Conservation (phyloP, 1,139 yeast genomes). For the Sugiyamaella castrensis region DNA sequence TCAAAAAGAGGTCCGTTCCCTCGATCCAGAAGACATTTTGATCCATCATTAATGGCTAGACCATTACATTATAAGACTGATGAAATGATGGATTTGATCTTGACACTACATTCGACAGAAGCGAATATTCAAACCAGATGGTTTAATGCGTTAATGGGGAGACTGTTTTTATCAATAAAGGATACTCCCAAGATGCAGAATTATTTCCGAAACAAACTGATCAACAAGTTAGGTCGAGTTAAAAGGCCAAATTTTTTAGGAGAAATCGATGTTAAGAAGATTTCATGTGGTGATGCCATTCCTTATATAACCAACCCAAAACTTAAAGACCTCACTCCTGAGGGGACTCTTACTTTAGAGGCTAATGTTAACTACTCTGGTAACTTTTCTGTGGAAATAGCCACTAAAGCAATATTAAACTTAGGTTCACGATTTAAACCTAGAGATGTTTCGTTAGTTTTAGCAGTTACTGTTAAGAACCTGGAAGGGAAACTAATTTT, state of each 20-base stretch:
- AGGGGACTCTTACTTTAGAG: conserved; percentile 69
- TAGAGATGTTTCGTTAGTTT: conserved; percentile 70
- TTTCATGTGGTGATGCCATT: conserved; percentile 75
- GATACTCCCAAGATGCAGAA: conserved; percentile 63
- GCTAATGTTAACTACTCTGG: conserved; percentile 70
- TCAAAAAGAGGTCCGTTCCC: conserved; percentile 45
- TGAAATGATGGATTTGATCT: conserved; percentile 71
- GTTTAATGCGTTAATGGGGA: conserved; percentile 83
- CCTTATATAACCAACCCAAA: conserved; percentile 78
- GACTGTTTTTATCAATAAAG: conserved; percentile 73
- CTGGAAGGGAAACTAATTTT: conserved; percentile 72
- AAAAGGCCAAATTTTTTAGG: conserved; percentile 86
- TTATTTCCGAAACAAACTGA: conserved; percentile 56
- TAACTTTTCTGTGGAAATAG: conserved; percentile 64
- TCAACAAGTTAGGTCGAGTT: conserved; percentile 70
- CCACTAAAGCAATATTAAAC: conserved; percentile 73
- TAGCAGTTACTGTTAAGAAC: conserved; percentile 66
- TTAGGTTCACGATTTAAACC: conserved; percentile 63
- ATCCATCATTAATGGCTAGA: conserved; percentile 59
- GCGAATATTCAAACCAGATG: conserved; percentile 83
- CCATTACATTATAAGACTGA: conserved; percentile 69
- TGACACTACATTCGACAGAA: conserved; percentile 73
- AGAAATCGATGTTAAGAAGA: conserved; percentile 67
- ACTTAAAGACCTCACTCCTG: conserved; percentile 68
- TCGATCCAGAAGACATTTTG: conserved; percentile 20